Conservation (phyloP, 345 rosid genomes). For the Heritiera littoralis region DNA sequence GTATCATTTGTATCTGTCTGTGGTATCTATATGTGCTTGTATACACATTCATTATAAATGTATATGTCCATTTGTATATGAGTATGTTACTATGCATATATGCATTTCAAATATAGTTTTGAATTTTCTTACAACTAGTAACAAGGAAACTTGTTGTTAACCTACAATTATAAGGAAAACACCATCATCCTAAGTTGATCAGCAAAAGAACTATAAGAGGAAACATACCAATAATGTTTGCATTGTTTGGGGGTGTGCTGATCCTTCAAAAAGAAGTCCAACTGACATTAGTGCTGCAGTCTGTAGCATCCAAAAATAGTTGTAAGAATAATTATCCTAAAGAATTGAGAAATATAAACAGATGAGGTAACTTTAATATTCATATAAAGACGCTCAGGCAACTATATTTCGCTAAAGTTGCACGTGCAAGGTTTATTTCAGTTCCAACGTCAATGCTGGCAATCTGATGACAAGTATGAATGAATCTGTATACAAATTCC, state of each 20-base stretch:
- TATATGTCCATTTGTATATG: background rate
- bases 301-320: constrained; percentile 45
- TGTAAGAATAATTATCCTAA: background rate
- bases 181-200: background rate
- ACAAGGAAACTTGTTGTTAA: background rate
- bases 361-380: background rate
- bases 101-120: constrained; percentile 5
- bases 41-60: background rate
- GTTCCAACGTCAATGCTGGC: background rate
- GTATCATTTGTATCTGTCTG: background rate
- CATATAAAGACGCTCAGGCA: constrained; percentile 3
- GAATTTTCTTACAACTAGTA: background rate
- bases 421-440: constrained; percentile 4
- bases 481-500: background rate
- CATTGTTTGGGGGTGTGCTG: constrained; percentile 89
- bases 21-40: background rate
- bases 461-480: background rate
- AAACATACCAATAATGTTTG: constrained; percentile 72
- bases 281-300: constrained; percentile 89
- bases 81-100: background rate
- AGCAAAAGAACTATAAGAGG: background rate
- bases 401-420: background rate
- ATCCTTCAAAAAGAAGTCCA: constrained; percentile 95
- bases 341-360: background rate
- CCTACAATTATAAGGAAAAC: background rate